Percentiles rank a stretch among this genome's conserved stretches.
Evolutionary conservation across 1,284 basidiomycete species (phyloP).

Genomic region (Boletus subluridellus): DNA sequence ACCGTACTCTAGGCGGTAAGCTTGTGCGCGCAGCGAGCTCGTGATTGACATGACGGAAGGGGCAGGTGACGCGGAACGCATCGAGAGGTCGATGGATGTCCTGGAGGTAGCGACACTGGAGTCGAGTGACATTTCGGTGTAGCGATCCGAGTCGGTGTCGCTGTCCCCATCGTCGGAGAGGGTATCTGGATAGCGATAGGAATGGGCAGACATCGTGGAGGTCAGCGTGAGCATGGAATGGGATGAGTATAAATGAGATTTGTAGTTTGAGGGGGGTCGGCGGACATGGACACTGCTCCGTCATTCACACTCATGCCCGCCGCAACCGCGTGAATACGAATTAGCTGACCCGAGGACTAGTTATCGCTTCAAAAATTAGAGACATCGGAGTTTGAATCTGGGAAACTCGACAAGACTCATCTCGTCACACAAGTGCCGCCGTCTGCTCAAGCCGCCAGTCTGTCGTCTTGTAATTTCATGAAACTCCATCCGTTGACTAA

Average conservation of each 20-base stretch:
- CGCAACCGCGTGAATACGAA: slow-evolving; percentile 31
- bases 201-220: slow-evolving; percentile 20
- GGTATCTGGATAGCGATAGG: neutral
- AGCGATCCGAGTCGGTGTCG: slow-evolving; percentile 32
- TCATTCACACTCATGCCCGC: slow-evolving; percentile 23
- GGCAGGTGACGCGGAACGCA: slow-evolving; percentile 60
- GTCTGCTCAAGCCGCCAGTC: neutral
- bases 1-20: slow-evolving; percentile 64
- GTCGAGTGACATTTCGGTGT: slow-evolving; percentile 38
- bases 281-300: slow-evolving; percentile 37
- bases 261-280: slow-evolving; percentile 24
- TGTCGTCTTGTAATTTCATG: neutral
- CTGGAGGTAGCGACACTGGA: slow-evolving; percentile 42
- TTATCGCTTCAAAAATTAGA: neutral
- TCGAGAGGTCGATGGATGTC: slow-evolving; percentile 49
- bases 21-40: slow-evolving; percentile 54
- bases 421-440: neutral
- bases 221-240: slow-evolving; percentile 17
- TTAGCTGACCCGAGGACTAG: slow-evolving; percentile 25
- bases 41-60: slow-evolving; percentile 69
- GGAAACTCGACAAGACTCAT: neutral
- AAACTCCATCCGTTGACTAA: neutral
- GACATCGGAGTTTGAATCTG: neutral
- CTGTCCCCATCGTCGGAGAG: slow-evolving; percentile 36
- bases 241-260: slow-evolving; percentile 29